Evolutionary conservation across 768 basidiomycete genomes (phyloP), one percentile per base, ranked within the genome.

Genomic region (Lepiota venenata): DNA sequence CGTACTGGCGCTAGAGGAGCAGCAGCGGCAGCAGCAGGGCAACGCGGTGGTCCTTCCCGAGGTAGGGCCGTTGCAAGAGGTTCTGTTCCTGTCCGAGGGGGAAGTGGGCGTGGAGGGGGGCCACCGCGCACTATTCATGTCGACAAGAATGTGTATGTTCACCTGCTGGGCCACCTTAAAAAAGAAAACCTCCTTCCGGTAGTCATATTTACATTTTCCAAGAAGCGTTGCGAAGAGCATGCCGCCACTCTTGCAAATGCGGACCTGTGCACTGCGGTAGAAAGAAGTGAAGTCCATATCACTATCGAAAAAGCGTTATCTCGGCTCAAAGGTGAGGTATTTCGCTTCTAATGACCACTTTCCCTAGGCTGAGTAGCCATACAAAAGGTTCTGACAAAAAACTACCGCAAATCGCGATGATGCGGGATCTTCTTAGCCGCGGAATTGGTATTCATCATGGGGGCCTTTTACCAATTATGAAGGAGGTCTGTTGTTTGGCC

Each of bases 381-480:
- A 38, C 35, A 45, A 44, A 59, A 98, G 95, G 89, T 4, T 85
- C 91, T 16, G 96, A 99, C 71, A 91, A 84, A 70, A 87, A 88
- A 57, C 73, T 99, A 7, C 97, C 97, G 6, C 97, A 99, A 66
- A 96, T 99, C 47, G 76, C 80, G 45, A 80, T 88, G 42, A 98
- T 98, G 84, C 79, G 91, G 12, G 90, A 95, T 60, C 71, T 98
- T 39, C 81, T 99, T 8, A 84, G 85, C 36, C 84, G 97, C 47
- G 97, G 97, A 37, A 96, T 99, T 50, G 97, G 95, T 4, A 90
- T 99, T 2, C 97, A 99, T 68, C 97, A 99, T 62, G 97, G 97
- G 41, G 97, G 97, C 2, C 77, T 99, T 14, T 72, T 99, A 8
- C 97, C 97, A 4, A 88, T 99, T 32, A 92, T 99, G 51, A 99